Conservation (phyloP, 1,284 basidiomycete species). For the Hemileia vastatrix region DNA sequence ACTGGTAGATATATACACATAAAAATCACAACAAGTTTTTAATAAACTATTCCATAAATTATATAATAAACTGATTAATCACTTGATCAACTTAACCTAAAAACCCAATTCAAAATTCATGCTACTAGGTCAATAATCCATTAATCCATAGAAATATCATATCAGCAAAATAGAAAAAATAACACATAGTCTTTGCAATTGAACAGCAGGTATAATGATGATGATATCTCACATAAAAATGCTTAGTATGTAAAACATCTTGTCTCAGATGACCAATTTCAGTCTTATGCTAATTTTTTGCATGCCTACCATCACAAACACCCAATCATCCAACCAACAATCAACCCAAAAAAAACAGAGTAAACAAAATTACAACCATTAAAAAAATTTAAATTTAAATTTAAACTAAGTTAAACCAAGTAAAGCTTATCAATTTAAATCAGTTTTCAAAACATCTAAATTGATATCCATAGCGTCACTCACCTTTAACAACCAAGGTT, state of each 20-base stretch:
- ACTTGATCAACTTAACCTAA: no score
- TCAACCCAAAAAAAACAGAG: not conserved
- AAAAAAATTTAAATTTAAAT: not conserved
- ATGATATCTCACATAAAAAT: constrained; percentile 6
- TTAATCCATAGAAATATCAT: no score
- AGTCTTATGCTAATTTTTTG: constrained; percentile 20
- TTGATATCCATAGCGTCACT: constrained; percentile 32
- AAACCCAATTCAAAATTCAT: no score
- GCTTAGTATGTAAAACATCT: constrained; percentile 2
- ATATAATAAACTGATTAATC: no score
- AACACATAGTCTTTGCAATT: not conserved
- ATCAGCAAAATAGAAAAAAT: no score
- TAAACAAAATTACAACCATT: not conserved
- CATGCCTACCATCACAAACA: not conserved
- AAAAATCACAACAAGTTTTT: no score
- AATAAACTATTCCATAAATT: no score
- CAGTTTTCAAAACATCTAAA: constrained; percentile 29
- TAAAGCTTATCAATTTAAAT: constrained; percentile 17
- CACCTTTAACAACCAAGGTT: no score
- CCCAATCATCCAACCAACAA: no score
- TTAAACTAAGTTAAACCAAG: not conserved
- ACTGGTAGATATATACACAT: no score
- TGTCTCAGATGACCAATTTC: not conserved
- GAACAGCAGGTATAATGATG: not conserved
- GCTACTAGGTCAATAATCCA: no score